phyloP scores from a whole-genome alignment of 202 grass and related monocot genomes.

The Sporobolus alterniflorus region DNA sequence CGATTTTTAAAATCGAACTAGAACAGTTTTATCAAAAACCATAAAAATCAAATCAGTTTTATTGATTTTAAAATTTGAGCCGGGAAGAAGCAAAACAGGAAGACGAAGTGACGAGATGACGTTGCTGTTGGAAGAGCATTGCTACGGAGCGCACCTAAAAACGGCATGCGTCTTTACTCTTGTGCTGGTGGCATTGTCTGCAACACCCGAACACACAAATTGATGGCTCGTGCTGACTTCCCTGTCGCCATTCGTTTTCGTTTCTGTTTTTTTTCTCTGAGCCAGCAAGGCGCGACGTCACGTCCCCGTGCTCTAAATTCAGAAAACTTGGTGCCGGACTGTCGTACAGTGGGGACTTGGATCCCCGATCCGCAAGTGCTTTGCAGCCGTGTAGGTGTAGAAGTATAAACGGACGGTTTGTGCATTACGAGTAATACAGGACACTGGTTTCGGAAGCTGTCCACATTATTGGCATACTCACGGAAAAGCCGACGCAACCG shows the following conservation, averaged over 20 bases:
- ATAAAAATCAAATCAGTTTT: too few species aligned
- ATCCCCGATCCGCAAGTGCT: background rate
- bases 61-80: too few species aligned
- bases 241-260: background rate
- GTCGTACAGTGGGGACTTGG: background rate
- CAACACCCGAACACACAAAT: background rate
- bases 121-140: background rate
- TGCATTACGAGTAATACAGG: too few species aligned
- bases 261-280: background rate
- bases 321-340: background rate
- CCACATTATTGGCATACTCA: too few species aligned
- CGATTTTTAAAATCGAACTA: too few species aligned
- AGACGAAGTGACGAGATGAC: too few species aligned
- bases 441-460: too few species aligned
- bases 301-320: background rate
- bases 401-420: too few species aligned
- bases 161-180: background rate
- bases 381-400: background rate
- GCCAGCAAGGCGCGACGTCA: background rate
- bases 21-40: too few species aligned
- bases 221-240: conserved; percentile 13
- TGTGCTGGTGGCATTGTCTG: background rate
- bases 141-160: conserved; percentile 8
- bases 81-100: too few species aligned
- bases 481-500: too few species aligned